These are phyloP conservation scores for Xylaria venustula DNA, from an alignment of 495 filamentous ascomycete species.

Conservation along the genomic window DNA sequence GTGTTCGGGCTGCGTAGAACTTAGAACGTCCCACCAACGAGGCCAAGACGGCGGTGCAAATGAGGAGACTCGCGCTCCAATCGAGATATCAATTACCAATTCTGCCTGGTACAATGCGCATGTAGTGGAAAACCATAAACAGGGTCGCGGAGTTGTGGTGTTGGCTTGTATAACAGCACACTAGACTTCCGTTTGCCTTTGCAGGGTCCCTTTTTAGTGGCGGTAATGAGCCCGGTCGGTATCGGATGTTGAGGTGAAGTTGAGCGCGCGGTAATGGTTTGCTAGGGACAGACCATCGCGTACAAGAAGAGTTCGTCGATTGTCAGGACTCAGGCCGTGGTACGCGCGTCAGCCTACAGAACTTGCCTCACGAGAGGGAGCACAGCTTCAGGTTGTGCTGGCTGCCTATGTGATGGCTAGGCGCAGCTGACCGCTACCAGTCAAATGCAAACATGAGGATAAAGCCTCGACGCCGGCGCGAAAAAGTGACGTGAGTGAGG, in stretches of 20 bases:
- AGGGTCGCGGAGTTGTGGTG: background rate
- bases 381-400: background rate
- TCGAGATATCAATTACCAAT: background rate
- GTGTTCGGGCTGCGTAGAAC: conserved; percentile 7
- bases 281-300: too few species aligned
- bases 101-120: background rate
- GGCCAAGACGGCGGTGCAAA: background rate
- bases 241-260: background rate
- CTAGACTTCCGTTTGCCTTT: too few species aligned
- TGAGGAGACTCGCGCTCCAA: background rate
- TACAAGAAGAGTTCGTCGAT: too few species aligned
- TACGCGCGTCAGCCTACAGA: background rate
- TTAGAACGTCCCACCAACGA: conserved; percentile 3
- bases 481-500: conserved; percentile 12
- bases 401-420: conserved; percentile 5
- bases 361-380: background rate
- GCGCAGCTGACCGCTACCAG: background rate
- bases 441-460: background rate
- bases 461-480: conserved; percentile 4
- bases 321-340: too few species aligned
- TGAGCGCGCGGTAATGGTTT: too few species aligned
- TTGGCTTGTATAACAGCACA: too few species aligned
- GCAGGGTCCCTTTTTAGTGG: too few species aligned
- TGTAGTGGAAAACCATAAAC: background rate
- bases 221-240: background rate